Conservation (phyloP, 2,329 filamentous ascomycete genomes). For the Colletotrichum chlorophyti region DNA sequence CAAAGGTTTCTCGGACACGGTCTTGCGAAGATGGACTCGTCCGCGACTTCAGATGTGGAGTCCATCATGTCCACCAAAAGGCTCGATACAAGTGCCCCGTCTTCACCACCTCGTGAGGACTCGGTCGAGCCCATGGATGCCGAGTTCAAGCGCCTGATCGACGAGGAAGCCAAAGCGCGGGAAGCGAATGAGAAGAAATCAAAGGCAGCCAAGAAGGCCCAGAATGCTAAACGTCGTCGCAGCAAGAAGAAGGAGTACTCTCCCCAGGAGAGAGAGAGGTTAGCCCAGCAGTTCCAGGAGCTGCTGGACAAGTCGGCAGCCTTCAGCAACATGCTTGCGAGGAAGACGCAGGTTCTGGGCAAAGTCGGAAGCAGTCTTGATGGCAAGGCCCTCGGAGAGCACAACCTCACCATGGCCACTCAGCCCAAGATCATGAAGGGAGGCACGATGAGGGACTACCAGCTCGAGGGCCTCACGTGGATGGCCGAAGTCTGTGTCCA, state of each 20-base stretch:
- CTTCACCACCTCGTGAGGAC: conserved; percentile 43
- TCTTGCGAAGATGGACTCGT: conserved; percentile 38
- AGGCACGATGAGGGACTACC: conserved; percentile 92
- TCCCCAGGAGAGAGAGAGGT: conserved; percentile 62
- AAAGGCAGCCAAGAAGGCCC: conserved; percentile 41
- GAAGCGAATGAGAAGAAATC: conserved; percentile 51
- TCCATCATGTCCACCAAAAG: conserved; percentile 38
- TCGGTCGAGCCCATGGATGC: conserved; percentile 29
- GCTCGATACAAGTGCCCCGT: conserved; percentile 43
- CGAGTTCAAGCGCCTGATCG: conserved; percentile 37
- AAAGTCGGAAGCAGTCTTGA: conserved; percentile 67
- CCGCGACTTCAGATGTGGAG: conserved; percentile 40
- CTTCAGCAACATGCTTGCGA: conserved; percentile 68
- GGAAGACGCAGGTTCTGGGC: conserved; percentile 68
- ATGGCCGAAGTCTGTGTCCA: conserved; percentile 83
- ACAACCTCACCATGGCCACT: conserved; percentile 78
- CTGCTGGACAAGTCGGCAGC: conserved; percentile 65
- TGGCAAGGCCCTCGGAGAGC: conserved; percentile 65
- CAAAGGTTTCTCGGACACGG: too few relatives aligned
- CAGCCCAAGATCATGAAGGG: conserved; percentile 87
- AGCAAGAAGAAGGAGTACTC: conserved; percentile 55
- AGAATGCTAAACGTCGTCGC: conserved; percentile 32
- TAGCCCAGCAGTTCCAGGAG: conserved; percentile 65
- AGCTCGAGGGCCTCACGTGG: conserved; percentile 94
- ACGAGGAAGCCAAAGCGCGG: conserved; percentile 44